These are phyloP conservation scores for Passiflora organensis DNA, from an alignment of 345 rosid genomes.

Conservation along the genomic window DNA sequence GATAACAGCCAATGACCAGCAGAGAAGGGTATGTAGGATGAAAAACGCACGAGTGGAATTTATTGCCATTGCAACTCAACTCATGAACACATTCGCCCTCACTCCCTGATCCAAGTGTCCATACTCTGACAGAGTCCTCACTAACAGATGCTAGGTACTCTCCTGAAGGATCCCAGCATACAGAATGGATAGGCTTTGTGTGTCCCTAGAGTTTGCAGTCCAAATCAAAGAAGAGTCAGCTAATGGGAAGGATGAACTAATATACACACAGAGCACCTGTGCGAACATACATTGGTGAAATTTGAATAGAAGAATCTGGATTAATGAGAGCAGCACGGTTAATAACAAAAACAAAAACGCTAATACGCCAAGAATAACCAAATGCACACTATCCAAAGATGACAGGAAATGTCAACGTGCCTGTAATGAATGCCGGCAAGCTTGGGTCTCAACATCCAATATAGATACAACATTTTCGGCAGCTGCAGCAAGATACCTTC, in stretches of 20 bases:
- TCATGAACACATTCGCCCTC: slow-evolving; percentile 90
- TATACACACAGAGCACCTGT: too few relatives aligned
- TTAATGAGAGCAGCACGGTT: too few relatives aligned
- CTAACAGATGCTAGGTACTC: slow-evolving; percentile 84
- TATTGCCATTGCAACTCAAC: slow-evolving; percentile 82
- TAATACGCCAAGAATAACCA: not conserved
- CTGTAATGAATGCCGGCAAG: slow-evolving; percentile 66
- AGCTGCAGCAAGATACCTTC: slow-evolving; percentile 90
- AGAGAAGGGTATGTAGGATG: slow-evolving; percentile 67
- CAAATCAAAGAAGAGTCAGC: slow-evolving; percentile 3
- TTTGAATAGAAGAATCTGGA: too few relatives aligned
- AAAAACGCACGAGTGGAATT: slow-evolving; percentile 82
- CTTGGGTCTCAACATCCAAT: slow-evolving; percentile 81
- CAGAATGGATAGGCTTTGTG: slow-evolving; percentile 62
- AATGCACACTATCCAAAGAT: not conserved
- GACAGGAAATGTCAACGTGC: slow-evolving; percentile 23
- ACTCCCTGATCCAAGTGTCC: slow-evolving; percentile 78
- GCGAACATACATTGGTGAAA: too few relatives aligned
- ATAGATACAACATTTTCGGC: slow-evolving; percentile 76
- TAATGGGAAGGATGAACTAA: not conserved
- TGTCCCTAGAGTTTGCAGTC: slow-evolving; percentile 51
- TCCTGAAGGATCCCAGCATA: slow-evolving; percentile 91
- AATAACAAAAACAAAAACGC: too few relatives aligned
- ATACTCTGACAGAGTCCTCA: slow-evolving; percentile 87
- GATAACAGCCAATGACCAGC: slow-evolving; percentile 91